phyloP scores from a whole-genome alignment of 371 early-diverging fungal genomes.

The Capillidium rhysosporum region DNA sequence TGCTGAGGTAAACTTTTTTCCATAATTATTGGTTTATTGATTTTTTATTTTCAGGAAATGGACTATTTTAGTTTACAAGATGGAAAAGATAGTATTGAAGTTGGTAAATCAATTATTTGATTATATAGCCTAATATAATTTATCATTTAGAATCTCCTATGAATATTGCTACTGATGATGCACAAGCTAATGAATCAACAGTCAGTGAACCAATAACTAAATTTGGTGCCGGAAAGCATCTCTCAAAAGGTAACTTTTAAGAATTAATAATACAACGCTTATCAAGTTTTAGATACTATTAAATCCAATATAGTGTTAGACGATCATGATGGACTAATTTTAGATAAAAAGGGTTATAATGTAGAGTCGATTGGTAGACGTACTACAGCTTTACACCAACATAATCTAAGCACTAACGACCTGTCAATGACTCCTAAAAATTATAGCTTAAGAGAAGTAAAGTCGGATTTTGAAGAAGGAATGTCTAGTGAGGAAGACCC shows the following conservation, averaged over 20 bases:
- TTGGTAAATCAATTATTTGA: not conserved
- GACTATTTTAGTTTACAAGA: not conserved
- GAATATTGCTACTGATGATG: not conserved
- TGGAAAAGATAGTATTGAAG: not conserved
- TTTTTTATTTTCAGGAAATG: not conserved
- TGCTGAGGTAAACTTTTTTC: not conserved
- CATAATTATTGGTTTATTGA: too few species aligned
- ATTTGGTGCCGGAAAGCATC: not conserved
- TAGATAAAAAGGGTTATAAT: conserved; percentile 7
- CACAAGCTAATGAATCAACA: not conserved
- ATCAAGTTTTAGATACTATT: not conserved
- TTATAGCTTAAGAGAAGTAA: not conserved
- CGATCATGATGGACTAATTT: not conserved
- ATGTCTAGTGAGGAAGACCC: not conserved
- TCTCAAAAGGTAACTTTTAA: conserved; percentile 10
- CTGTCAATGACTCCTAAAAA: not conserved
- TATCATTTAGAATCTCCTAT: not conserved
- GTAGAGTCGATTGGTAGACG: not conserved
- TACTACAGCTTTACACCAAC: conserved; percentile 9
- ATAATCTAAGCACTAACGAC: not conserved
- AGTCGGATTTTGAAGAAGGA: not conserved
- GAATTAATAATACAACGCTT: not conserved
- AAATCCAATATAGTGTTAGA: not conserved
- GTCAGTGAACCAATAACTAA: not conserved
- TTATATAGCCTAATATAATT: too few species aligned